A percentile compares a stretch with the other conserved stretches of the same genome.
phyloP scores from a whole-genome alignment of 1,139 yeast species.

The Pichia sp. region DNA sequence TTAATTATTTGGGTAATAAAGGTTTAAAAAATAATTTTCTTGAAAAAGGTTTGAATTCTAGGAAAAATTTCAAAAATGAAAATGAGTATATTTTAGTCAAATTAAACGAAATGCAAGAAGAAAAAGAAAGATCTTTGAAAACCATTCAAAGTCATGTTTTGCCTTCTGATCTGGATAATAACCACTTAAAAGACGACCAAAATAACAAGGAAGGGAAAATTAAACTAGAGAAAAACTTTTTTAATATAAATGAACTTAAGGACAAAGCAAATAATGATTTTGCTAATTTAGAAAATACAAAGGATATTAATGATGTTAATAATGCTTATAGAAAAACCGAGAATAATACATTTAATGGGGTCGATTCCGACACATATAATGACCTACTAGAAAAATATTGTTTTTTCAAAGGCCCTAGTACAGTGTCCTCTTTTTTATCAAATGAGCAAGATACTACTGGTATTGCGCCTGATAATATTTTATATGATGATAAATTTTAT shows the following conservation, averaged over 20 bases:
- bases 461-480: background rate
- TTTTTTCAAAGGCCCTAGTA: conserved; percentile 41
- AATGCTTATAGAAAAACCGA: background rate
- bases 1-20: background rate
- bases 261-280: too few relatives aligned
- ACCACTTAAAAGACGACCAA: too few relatives aligned
- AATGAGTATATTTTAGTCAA: conserved; percentile 1
- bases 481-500: conserved; percentile 20
- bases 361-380: conserved; percentile 51
- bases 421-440: conserved; percentile 26
- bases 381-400: conserved; percentile 69
- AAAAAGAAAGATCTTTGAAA: background rate
- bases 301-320: background rate
- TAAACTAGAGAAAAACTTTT: too few relatives aligned
- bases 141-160: background rate
- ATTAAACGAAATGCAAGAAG: conserved; percentile 1
- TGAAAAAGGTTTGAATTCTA: background rate
- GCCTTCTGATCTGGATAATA: background rate
- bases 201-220: too few relatives aligned
- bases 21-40: conserved; percentile 1
- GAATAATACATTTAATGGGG: background rate
- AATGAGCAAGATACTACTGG: conserved; percentile 11
- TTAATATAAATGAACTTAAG: too few relatives aligned
- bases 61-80: background rate
- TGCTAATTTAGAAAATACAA: background rate